Base-by-base conservation (phyloP, 2,329 filamentous ascomycete species). In the Rhinocladiella mackenziei region DNA sequence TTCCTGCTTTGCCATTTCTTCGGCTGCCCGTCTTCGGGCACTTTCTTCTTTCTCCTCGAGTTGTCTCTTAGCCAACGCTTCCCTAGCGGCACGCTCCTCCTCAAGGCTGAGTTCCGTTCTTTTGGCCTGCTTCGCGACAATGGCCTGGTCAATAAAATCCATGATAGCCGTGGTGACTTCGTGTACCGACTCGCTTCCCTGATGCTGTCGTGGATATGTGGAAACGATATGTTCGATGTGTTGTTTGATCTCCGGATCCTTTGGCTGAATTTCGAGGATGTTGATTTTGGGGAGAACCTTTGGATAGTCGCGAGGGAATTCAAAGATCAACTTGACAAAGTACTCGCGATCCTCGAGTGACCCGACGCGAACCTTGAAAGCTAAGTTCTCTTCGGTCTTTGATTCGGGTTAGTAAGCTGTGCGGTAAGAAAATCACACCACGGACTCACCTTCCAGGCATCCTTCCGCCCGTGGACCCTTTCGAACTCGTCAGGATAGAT, bases 241-340 rank as follows among this genome's bases (percentile, higher is more conserved):
- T 18, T 44, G 38, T 22, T 31, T 47, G 25, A 55, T 26, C 10
- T 51, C 36, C 2, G 32, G 22, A 26, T 49, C 45, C 34, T 50
- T 45, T 19, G 55, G 53, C 28, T 56, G 43, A 22, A 53, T 35
- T 10, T 53, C 46, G 15, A 56, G 26, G n/a, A 57, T 40, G 19
- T 47, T 35, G 30, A 54, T 52, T 36, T 53, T 53, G 4, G 50
- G 51, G n/a, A 42, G 28, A 7, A 56, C 47, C 28, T 57, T 56
- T 18, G 55, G 55, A 31, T 57, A 57, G 13, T 53, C 45, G 17
- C 23, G 37, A n/a, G 53, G 53, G 37, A 57, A 51, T 37, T 57
- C 55, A 25, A 57, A 48, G 33, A 56, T 51, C 15, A 57, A 39
- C 23, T 50, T 54, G 36, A 39, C 49, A 25, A 54, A 54, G 33